Base-by-base conservation (phyloP, 108 stramenopile genomes). In the Mediolabrus comicus region DNA sequence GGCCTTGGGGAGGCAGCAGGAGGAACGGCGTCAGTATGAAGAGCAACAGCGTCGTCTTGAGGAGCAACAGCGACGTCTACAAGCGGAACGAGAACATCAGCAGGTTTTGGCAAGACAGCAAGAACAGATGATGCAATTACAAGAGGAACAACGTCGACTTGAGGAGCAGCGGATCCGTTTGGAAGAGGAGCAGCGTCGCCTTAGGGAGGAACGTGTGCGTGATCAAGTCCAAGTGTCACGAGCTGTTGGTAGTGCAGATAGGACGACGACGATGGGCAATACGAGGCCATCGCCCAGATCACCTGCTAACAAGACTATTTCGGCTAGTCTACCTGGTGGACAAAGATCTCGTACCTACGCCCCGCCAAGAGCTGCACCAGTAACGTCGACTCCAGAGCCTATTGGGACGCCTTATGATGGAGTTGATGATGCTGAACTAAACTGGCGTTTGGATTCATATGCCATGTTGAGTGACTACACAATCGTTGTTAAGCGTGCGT, bases 391-490 rank as follows among this genome's bases (percentile, higher is more conserved):
- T 49, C 25, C 62, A 36, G 67, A 49, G 35, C 30, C 29, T 29
- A 71, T 26, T 54, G 54, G 53, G 4, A 52, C 69, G 25, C 54
- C 64, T 22, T 70, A 66, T 53, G 77, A 78, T 56, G 77, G 77
- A 3, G 77, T 78, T 6, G 60, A 71, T 46, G 77, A 78, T 32
- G 69, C 71, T 0, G 77, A 78, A 62, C 51, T 78, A n/a, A 78
- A 79, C 35, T 79, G 77, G 77, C 77, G 77, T 66, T 55, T 79
- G 22, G 77, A 79, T 31, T 72, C 63, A 14, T 71, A 79, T 51
- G 65, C 60, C 0, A 67, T 70, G 8, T 58, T 79, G 38, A 71
- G 69, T 46, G 77, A 79, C 41, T 79, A 58, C 30, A 79, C 77
- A 13, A 79, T 79, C 19, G 65, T 79, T 17, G 70, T 79, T 24